Base-by-base conservation (phyloP, 1,284 basidiomycete species). In the Rhodotorula sp. region DNA sequence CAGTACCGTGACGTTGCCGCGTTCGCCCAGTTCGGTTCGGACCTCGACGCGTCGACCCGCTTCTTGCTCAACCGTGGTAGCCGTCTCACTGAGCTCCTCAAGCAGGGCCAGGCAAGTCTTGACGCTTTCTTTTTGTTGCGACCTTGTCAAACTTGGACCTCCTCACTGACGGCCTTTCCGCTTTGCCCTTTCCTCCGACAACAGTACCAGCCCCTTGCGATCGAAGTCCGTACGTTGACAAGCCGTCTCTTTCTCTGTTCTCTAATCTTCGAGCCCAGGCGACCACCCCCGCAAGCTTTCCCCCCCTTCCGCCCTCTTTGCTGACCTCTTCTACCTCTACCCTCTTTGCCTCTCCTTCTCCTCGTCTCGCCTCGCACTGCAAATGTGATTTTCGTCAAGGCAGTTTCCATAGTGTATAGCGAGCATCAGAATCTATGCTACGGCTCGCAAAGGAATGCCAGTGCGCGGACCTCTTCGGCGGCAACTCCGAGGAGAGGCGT, bases 1-100 rank as follows among this genome's bases (percentile, higher is more conserved):
- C 95, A 99, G 84, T 99, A 98, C 87, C 95, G 95, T 91, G 95
- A 99, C 87, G 94, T 99, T 77, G 95, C 95, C 78, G 95, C 95
- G 76, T 95, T 96, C 82, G 95, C 95, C 73, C 95, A 98, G 83
- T 99, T 99, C 87, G 95, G 95, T 88, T 99, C 95, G 79, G 95
- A 98, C 85, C 91, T 99, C 80, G 95, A 98, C 86, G 94, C 95
- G 72, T 96, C 95, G 53, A 98, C 95, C 78, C 71, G 93, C 79
- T 96, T 94, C 90, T 86, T 97, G 78, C 89, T 99, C 76, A 91
- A 88, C 80, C 92, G 95, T 89, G 95, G 95, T 87, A 89, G 93
- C 77, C 94, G 95, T 87, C 87, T 99, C 74, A 98, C 95, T 76
- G 95, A 99, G 86, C 89, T 99, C 80, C 87, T 99, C 80, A 98